Evolutionary conservation across 768 basidiomycete species (phyloP), one percentile per base, ranked within the genome.

Genomic region (Kondoa malvinella): DNA sequence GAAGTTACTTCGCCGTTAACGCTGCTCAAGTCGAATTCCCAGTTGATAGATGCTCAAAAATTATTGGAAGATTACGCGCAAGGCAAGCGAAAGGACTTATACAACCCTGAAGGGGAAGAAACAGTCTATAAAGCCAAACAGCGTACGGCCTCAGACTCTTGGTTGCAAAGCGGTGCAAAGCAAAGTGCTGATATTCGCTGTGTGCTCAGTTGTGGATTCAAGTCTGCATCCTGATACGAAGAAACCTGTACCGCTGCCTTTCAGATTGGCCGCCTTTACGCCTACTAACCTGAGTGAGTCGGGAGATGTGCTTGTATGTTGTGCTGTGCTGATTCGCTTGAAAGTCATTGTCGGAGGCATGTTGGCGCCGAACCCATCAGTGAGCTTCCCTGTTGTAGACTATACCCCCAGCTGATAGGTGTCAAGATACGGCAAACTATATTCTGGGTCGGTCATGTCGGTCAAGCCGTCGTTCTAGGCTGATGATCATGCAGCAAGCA

Each of bases 221-320:
- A 71, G 70, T 2, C 34, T 74, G 1, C 73, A 74, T 34, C 73
- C 73, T 8, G 72, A 71, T 72, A 21, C 33, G 68, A 73, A 75
- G 31, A 75, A 78, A 67, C 75, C 78, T 16, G 78, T 80, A 0
- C 76, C 77, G 1, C 74, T 80, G 0, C 78, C 78, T 0, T 80
- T 80, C 72, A 71, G 79, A 21, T 76, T 80, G 73, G 76, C 75
- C 0, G 78, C 78, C 0, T 79, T 79, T 65, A 78, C 79, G 33
- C 79, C 79, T 33, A 79, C 78, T 32, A 80, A 80, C 71, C 66
- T 80, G 70, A 73, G 78, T 34, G 73, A 71, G 68, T 66, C 68
- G n/a, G 8, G 32, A 8, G n/a, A 3, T 68, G 34, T 66, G 64
- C 40, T 8, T 8, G 61, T 69, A 62, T 33, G 31, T 27, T n/a